These are phyloP conservation scores for Kluyveromyces sp. DNA, from an alignment of 1,139 yeast genomes.

Conservation along the genomic window DNA sequence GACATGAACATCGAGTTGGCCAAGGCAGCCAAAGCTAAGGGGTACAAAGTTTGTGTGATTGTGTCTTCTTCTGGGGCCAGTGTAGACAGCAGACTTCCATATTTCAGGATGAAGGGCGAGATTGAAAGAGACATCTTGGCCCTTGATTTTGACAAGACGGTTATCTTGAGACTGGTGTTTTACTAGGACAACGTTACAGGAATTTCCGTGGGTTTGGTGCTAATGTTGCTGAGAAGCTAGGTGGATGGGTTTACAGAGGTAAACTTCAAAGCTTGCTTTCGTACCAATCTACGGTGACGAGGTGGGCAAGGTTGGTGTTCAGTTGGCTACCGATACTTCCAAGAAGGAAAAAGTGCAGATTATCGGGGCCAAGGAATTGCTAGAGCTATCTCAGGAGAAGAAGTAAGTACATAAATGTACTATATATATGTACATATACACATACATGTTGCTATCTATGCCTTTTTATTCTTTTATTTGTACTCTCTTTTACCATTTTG, in stretches of 20 bases:
- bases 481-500: no score
- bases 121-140: constrained; percentile 52
- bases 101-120: constrained; percentile 54
- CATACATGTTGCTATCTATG: no score
- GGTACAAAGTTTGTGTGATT: constrained; percentile 55
- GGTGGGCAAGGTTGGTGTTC: constrained; percentile 40
- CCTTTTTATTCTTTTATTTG: no score
- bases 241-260: constrained; percentile 32
- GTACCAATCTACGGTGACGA: constrained; percentile 41
- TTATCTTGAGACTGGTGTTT: constrained; percentile 57
- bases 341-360: constrained; percentile 19
- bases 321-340: constrained; percentile 25
- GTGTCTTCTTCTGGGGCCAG: constrained; percentile 57
- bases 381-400: constrained; percentile 13
- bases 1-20: constrained; percentile 61
- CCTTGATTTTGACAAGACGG: constrained; percentile 55
- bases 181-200: constrained; percentile 52
- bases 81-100: constrained; percentile 45
- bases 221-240: constrained; percentile 28
- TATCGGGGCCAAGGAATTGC: constrained; percentile 23
- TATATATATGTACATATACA: no score
- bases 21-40: constrained; percentile 58
- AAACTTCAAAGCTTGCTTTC: constrained; percentile 29
- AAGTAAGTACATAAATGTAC: not conserved
- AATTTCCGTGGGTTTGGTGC: constrained; percentile 34